Percentiles rank a stretch among this genome's conserved stretches.
These are phyloP conservation scores for Myriosclerotinia duriaeana DNA, from an alignment of 2,329 filamentous ascomycete species.

Conservation along the genomic window DNA sequence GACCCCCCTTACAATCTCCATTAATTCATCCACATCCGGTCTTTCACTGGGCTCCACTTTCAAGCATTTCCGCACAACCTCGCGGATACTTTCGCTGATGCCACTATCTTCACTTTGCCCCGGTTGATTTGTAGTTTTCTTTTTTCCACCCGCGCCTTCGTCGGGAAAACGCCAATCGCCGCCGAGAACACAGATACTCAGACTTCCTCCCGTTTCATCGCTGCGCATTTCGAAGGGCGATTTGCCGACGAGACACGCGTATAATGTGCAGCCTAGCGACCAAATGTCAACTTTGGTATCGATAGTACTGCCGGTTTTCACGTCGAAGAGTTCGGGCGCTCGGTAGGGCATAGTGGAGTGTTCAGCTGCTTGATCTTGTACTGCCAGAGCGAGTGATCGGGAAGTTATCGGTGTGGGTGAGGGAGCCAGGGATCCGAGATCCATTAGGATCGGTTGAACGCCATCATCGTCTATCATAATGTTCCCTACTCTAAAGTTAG, in stretches of 20 bases:
- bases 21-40: constrained; percentile 83
- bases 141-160: constrained; percentile 62
- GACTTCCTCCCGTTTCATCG: constrained; percentile 90
- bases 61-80: constrained; percentile 84
- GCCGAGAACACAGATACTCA: constrained; percentile 88
- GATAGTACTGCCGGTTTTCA: constrained; percentile 86
- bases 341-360: constrained; percentile 99
- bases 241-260: constrained; percentile 94
- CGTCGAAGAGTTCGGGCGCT: constrained; percentile 95
- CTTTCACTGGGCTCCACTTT: constrained; percentile 82
- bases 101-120: constrained; percentile 43
- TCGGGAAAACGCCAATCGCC: constrained; percentile 98
- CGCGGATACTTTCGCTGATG: constrained; percentile 80
- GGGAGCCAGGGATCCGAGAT: constrained; percentile 85
- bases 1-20: constrained; percentile 72
- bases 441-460: constrained; percentile 89
- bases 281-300: constrained; percentile 98
- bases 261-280: constrained; percentile 96
- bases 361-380: constrained; percentile 92
- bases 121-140: constrained; percentile 41
- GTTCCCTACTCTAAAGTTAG: constrained; percentile 58
- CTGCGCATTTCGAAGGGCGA: constrained; percentile 94
- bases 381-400: constrained; percentile 82
- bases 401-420: constrained; percentile 88
- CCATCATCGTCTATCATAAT: constrained; percentile 98